Percentiles rank a stretch among this genome's conserved stretches.
phyloP scores from a whole-genome alignment of 192 early-diverging fungal genomes.

The Backusella mclennaniae region DNA sequence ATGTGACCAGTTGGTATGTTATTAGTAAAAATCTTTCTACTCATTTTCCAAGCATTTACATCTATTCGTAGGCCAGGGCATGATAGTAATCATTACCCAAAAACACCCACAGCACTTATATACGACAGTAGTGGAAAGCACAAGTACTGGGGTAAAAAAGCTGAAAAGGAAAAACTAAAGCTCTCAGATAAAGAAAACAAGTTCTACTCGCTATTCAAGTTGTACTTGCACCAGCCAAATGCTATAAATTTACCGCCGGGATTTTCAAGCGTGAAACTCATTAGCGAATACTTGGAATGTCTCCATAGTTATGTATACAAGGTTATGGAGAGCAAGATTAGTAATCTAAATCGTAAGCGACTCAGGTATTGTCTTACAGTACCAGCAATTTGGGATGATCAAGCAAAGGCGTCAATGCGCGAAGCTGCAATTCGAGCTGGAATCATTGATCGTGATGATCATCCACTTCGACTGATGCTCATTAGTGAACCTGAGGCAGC shows the following conservation, averaged over 20 bases:
- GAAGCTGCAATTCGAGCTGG: constrained; percentile 43
- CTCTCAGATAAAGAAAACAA: not conserved
- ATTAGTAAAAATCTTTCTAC: not conserved
- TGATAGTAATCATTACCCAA: not conserved
- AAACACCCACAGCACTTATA: not conserved
- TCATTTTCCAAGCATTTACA: not conserved
- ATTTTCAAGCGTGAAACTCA: not conserved
- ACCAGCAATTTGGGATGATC: constrained; percentile 51
- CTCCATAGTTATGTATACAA: constrained; percentile 10
- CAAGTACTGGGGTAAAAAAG: not conserved
- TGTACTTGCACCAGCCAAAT: not conserved
- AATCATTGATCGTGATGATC: constrained; percentile 36
- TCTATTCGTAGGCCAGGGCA: not conserved
- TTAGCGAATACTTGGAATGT: constrained; percentile 6
- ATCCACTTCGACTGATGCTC: constrained; percentile 38
- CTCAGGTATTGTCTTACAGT: constrained; percentile 43
- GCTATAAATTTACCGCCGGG: not conserved
- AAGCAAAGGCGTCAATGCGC: constrained; percentile 42
- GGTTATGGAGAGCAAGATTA: not conserved
- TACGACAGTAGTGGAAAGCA: not conserved
- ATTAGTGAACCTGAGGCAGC: constrained; percentile 47
- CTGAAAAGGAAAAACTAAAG: not conserved
- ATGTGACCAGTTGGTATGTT: not conserved
- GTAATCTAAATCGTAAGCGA: not conserved
- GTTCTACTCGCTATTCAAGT: not conserved